phyloP scores from a whole-genome alignment of 2,329 filamentous ascomycete species.

The Claviceps sp. region DNA sequence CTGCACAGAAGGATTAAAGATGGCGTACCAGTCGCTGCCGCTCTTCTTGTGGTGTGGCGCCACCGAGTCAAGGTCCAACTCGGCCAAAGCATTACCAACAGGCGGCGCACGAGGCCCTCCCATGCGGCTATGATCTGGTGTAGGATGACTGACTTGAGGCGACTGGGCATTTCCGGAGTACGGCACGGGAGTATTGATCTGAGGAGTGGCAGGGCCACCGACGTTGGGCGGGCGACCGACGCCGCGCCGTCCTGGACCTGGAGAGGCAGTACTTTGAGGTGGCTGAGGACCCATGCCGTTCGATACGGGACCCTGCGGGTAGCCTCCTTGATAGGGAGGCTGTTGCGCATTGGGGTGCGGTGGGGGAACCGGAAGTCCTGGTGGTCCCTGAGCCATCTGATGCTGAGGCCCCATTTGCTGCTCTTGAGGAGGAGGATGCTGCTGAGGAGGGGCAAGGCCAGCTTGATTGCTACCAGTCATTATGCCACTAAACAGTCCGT shows the following conservation, averaged over 20 bases:
- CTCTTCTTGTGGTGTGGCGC: conserved; percentile 81
- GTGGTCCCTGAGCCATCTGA: conserved; percentile 61
- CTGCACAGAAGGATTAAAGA: conserved; percentile 87
- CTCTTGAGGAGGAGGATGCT: conserved; percentile 50
- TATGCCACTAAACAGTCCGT: conserved; percentile 87
- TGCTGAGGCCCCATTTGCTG: conserved; percentile 39
- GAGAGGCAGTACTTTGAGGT: conserved; percentile 74
- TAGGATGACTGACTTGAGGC: conserved; percentile 77
- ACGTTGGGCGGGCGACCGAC: conserved; percentile 51
- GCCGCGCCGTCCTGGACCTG: conserved; percentile 65
- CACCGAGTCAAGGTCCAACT: conserved; percentile 75
- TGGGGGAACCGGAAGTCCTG: conserved; percentile 45
- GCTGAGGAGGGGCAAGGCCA: conserved; percentile 68
- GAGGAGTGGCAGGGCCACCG: conserved; percentile 68
- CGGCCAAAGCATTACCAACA: conserved; percentile 56
- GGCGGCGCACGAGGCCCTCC: conserved; percentile 35
- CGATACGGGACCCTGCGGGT: conserved; percentile 43
- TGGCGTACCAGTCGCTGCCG: conserved; percentile 84
- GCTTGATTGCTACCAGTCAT: conserved; percentile 83
- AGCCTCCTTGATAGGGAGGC: conserved; percentile 60
- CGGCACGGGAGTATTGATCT: conserved; percentile 77
- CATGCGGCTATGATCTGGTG: conserved; percentile 50
- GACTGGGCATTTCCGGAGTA: conserved; percentile 75
- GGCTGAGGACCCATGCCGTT: conserved; percentile 71
- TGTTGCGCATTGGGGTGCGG: conserved; percentile 51